A percentile compares a stretch with the other conserved stretches of the same genome.
phyloP scores from a whole-genome alignment of 805 yeast species.

The Pichia pseudocactophila region DNA sequence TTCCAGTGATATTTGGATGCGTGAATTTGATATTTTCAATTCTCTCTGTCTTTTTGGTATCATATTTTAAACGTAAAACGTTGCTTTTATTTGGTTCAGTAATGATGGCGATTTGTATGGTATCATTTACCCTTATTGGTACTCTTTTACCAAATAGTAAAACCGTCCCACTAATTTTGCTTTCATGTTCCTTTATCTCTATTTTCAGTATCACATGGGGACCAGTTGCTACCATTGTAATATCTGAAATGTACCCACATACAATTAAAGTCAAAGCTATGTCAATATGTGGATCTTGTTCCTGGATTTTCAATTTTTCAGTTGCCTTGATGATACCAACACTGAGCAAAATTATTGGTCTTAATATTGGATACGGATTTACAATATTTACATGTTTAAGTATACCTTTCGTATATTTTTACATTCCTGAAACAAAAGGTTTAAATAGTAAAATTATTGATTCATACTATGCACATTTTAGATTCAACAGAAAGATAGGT shows the following conservation, averaged over 20 bases:
- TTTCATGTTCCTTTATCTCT: constrained; percentile 50
- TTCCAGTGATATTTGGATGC: constrained; percentile 46
- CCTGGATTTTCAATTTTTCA: constrained; percentile 57
- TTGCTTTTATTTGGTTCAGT: constrained; percentile 41
- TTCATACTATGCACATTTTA: not conserved
- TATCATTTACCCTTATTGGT: constrained; percentile 50
- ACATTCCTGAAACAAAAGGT: constrained; percentile 25
- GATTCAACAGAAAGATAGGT: not conserved
- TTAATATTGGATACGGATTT: constrained; percentile 58
- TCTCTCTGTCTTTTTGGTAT: constrained; percentile 39
- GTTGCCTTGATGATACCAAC: constrained; percentile 64
- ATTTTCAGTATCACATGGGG: constrained; percentile 70
- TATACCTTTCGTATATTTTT: constrained; percentile 18
- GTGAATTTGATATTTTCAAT: constrained; percentile 48
- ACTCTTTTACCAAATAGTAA: constrained; percentile 37
- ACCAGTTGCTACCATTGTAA: constrained; percentile 57
- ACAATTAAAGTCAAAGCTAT: constrained; percentile 47
- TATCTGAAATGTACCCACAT: constrained; percentile 58
- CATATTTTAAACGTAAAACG: constrained; percentile 37
- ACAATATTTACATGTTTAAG: constrained; percentile 16
- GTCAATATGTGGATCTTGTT: constrained; percentile 49
- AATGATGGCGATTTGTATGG: constrained; percentile 43
- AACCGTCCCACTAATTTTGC: constrained; percentile 43
- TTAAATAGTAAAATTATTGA: not conserved
- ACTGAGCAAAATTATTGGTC: constrained; percentile 52